Evolutionary conservation across 2,329 filamentous ascomycete species (phyloP).

Genomic region (Pseudogymnoascus sp.): DNA sequence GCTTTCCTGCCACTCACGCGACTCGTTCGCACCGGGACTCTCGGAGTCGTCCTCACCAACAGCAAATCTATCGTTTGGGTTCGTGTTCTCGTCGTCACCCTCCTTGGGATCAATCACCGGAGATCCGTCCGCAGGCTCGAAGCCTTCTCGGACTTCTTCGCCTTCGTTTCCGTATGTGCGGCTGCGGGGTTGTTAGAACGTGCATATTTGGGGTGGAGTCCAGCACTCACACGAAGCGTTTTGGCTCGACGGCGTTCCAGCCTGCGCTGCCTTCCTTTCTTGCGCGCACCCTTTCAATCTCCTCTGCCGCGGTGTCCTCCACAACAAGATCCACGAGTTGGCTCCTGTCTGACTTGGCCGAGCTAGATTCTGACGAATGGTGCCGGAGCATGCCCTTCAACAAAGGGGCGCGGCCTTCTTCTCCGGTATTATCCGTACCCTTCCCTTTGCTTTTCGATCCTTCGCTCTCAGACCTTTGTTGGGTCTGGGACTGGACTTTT

Average conservation of each 20-base stretch:
- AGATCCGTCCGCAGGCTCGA: slow-evolving; percentile 38
- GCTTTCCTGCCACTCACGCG: slow-evolving; percentile 33
- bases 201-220: background rate
- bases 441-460: slow-evolving; percentile 12
- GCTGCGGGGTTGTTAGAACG: slow-evolving; percentile 24
- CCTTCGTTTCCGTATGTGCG: slow-evolving; percentile 38
- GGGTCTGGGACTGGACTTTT: slow-evolving; percentile 25
- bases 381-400: slow-evolving; percentile 33
- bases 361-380: slow-evolving; percentile 40
- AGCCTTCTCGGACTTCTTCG: slow-evolving; percentile 46
- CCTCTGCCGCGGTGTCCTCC: slow-evolving; percentile 54
- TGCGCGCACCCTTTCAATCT: slow-evolving; percentile 51
- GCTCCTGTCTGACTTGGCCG: slow-evolving; percentile 45
- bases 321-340: slow-evolving; percentile 61
- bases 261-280: slow-evolving; percentile 53
- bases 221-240: slow-evolving; percentile 44
- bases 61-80: slow-evolving; percentile 19
- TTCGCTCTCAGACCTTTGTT: slow-evolving; percentile 27
- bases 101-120: slow-evolving; percentile 36
- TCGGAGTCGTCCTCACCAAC: slow-evolving; percentile 25
- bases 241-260: slow-evolving; percentile 48
- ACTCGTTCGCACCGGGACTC: slow-evolving; percentile 30
- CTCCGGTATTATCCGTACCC: slow-evolving; percentile 19
- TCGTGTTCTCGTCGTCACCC: slow-evolving; percentile 30
- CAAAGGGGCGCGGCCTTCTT: slow-evolving; percentile 26